Base-by-base conservation (phyloP, 2,329 filamentous ascomycete species). In the Podosphaera leucotricha region DNA sequence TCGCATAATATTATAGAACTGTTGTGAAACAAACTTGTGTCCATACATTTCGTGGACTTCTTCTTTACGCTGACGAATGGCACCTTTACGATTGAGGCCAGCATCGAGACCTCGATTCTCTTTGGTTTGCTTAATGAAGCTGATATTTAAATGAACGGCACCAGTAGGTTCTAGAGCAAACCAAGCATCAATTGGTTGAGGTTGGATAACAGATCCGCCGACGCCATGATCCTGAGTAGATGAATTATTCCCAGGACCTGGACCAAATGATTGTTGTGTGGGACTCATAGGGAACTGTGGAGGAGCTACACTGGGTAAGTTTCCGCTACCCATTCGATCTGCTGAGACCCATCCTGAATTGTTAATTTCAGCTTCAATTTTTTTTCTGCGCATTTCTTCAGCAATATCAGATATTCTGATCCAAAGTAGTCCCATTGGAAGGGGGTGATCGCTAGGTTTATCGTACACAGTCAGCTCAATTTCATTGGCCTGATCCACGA, bases 1-100 rank as follows among this genome's bases (percentile, higher is more conserved):
- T 49, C 90, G 87, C 90, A 98, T 98, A 58, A 98, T 94, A 70
- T 95, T 98, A 76, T 95, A 98, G 63, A 98, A 98, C 61, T 94
- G 90, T 60, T 94, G 86, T 57, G 90, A 82, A 45, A 95, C 79
- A 58, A 98, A 98, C 64, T 95, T 98, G 76, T 98, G 90, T 41
- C 90, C 90, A 59, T 93, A 94, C 68, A 94, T 93, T 65, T 98
- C 90, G 64, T 94, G 83, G 3, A 98, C 79, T 57, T 95, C 86
- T 62, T 98, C 90, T 66, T 98, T 98, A 57, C 84, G 83, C 64
- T 98, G 87, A 52, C 90, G 83, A 53, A 98, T 85, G 50, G 90
- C 90, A 57, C 87, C 90, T 64, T 94, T 92, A 59, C 90, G 81
- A 50, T 84, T 84, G 50, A 98, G 75, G 57, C 90, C 90, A 46